Evolutionary conservation across 306 rosid genomes (phyloP), one percentile per base, ranked within the genome.

Genomic region (Citrullus amarus): DNA sequence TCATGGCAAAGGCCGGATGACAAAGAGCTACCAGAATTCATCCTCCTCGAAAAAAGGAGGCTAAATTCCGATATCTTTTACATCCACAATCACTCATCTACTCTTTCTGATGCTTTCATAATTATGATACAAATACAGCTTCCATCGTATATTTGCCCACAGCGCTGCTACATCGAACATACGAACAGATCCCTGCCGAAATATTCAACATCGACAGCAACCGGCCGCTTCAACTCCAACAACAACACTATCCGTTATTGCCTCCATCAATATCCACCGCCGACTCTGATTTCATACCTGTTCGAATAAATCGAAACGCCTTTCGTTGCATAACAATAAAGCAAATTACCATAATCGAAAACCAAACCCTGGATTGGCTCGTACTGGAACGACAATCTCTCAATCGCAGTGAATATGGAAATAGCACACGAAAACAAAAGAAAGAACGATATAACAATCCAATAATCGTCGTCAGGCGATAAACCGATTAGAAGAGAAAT

Each of bases 1-100:
- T 12, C 93, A 90, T 93, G 98, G 98, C 98, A 93, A 93, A 93
- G 97, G 97, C 85, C 98, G 92, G 92, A 91, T 86, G 91, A 91
- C 92, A 91, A 81, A 87, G 88, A 91, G 34, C 72, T 58, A 51
- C 41, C 78, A 17, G 50, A 15, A 74, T 74, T 74, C 32, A 2
- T 0, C 46, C 16, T 16, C 78, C 59, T 72, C 15, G 15, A 46
- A 72, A 28, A 74, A 32, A 78, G 36, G 83, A 70, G 41, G 43
- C 5, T 51, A 69, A 57, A 51, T 85, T 84, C 88, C 63, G 71
- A 81, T 25, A 79, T 77, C 91, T 62, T 72, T 72, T 81, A 92
- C 93, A 92, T 90, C 92, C 89, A 36, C 39, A 48, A 67, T 20
- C 48, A 72, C 77, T 48, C 62, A 63, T 83, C 81, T 75, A 18